Percentiles rank a stretch among this genome's conserved stretches.
phyloP scores from a whole-genome alignment of 257 asterid species.

The Linderniella brevidens region DNA sequence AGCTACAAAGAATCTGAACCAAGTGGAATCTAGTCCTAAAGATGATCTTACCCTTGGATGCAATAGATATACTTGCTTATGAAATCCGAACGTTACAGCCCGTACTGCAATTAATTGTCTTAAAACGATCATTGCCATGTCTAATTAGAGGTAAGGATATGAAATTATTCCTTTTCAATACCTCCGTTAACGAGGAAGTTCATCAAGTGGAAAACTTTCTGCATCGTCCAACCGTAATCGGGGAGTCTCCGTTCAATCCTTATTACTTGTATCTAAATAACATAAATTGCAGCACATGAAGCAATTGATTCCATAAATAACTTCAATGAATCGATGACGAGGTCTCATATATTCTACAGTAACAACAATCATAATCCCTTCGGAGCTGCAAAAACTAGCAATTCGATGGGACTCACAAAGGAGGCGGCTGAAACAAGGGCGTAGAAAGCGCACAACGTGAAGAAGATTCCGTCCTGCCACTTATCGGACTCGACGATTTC shows the following conservation, averaged over 20 bases:
- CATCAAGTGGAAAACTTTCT: slow-evolving; percentile 97
- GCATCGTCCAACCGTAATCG: slow-evolving; percentile 96
- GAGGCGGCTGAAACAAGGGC: slow-evolving; percentile 76
- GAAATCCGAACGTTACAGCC: slow-evolving; percentile 77
- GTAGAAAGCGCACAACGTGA: slow-evolving; percentile 55
- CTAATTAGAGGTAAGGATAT: not conserved
- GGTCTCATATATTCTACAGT: no score
- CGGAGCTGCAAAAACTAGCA: not conserved
- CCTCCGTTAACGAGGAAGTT: slow-evolving; percentile 96
- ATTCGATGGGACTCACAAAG: slow-evolving; percentile 30
- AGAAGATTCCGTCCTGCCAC: slow-evolving; percentile 96
- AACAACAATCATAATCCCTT: not conserved
- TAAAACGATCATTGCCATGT: not conserved
- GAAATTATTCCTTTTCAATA: slow-evolving; percentile 13
- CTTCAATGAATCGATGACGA: no score
- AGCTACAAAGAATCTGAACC: no score
- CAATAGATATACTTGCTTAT: slow-evolving; percentile 62
- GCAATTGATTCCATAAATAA: slow-evolving; percentile 1
- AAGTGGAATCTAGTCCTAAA: not conserved
- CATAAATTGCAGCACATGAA: slow-evolving; percentile 8
- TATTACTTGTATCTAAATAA: slow-evolving; percentile 78
- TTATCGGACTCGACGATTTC: slow-evolving; percentile 59
- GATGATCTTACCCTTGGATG: slow-evolving; percentile 58
- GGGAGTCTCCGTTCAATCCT: slow-evolving; percentile 87
- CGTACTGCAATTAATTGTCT: slow-evolving; percentile 48